Evolutionary conservation across 768 basidiomycete species (phyloP).

Genomic region (Tulasnella sp.): DNA sequence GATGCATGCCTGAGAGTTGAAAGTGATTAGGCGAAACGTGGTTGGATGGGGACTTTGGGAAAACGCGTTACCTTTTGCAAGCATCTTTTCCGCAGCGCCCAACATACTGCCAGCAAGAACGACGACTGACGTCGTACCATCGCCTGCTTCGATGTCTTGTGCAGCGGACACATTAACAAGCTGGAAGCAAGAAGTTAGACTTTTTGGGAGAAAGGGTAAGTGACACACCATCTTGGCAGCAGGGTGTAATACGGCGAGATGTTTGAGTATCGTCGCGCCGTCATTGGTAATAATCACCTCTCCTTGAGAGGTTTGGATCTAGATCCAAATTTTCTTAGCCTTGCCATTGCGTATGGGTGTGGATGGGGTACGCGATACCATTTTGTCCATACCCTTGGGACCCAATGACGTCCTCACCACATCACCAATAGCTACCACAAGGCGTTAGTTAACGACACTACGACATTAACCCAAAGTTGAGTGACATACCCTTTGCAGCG

Average conservation of each 20-base stretch:
- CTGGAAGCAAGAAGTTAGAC: conserved; percentile 31
- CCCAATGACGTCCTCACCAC: conserved; percentile 94
- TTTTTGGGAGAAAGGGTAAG: neutral
- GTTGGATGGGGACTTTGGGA: neutral
- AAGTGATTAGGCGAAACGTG: neutral
- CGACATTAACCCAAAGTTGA: neutral
- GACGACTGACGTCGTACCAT: conserved; percentile 96
- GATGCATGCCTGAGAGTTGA: conserved; percentile 55
- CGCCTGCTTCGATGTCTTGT: conserved; percentile 96
- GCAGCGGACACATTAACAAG: conserved; percentile 95
- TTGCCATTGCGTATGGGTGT: neutral
- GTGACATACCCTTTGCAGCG: conserved; percentile 73
- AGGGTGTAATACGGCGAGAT: conserved; percentile 90
- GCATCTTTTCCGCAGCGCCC: conserved; percentile 91
- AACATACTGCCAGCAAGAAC: conserved; percentile 89
- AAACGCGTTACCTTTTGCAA: conserved; percentile 55
- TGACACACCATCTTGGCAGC: conserved; percentile 87
- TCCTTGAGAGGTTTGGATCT: conserved; percentile 95
- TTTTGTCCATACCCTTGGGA: conserved; percentile 98
- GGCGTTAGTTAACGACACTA: neutral
- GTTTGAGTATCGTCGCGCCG: conserved; percentile 93
- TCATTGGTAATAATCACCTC: conserved; percentile 98
- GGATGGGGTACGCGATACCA: conserved; percentile 42
- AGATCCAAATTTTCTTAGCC: neutral
- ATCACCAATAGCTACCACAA: conserved; percentile 75